phyloP scores from a whole-genome alignment of 2,329 filamentous ascomycete genomes.

The Penicillium sp. region DNA sequence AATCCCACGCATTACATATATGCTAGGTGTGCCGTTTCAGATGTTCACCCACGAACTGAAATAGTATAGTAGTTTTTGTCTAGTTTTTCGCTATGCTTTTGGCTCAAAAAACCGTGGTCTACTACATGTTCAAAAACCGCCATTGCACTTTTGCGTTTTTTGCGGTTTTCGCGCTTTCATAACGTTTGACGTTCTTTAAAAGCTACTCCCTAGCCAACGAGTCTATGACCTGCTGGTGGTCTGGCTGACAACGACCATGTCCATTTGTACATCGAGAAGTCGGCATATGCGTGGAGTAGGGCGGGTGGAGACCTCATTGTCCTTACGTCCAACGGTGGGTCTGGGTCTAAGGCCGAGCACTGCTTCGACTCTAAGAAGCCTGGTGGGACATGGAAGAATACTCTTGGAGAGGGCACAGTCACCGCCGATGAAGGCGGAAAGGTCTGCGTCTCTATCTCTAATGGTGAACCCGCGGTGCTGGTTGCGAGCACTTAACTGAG shows the following conservation, averaged over 20 bases:
- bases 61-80: no score
- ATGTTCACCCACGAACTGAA: no score
- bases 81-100: no score
- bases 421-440: not conserved
- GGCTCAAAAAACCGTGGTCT: no score
- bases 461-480: not conserved
- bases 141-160: not conserved
- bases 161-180: not conserved
- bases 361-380: not conserved
- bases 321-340: not conserved
- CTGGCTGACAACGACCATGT: not conserved
- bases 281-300: not conserved
- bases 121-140: not conserved
- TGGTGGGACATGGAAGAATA: not conserved
- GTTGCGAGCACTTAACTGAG: not conserved
- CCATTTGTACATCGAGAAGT: not conserved
- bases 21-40: no score
- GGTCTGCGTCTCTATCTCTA: not conserved
- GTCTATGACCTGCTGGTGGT: not conserved
- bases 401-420: not conserved
- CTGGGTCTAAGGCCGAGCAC: not conserved
- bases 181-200: conserved; percentile 1
- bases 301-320: not conserved
- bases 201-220: not conserved
- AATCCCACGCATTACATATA: no score